Conservation (phyloP, 2,329 filamentous ascomycete species). For the Beauveria sp. region DNA sequence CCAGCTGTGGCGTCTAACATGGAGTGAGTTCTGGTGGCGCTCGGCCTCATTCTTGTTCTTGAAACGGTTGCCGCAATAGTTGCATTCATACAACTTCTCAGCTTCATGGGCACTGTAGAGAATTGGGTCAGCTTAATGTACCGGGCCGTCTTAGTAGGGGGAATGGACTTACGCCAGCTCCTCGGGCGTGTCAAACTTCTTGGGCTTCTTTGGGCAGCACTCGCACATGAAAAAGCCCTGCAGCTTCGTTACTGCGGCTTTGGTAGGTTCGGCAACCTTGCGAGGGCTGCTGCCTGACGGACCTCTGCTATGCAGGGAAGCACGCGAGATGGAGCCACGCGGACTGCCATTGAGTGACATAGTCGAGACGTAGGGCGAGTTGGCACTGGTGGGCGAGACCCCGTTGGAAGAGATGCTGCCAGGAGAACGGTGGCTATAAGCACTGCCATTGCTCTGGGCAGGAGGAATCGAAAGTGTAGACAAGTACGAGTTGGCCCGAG, state of each 20-base stretch:
- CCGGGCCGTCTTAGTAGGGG: not conserved
- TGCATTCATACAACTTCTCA: conserved; percentile 94
- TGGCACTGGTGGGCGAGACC: conserved; percentile 41
- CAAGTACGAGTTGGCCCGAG: conserved; percentile 41
- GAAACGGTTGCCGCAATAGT: conserved; percentile 89
- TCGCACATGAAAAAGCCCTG: conserved; percentile 65
- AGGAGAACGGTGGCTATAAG: conserved; percentile 33
- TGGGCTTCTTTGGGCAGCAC: conserved; percentile 94
- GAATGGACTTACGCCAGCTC: conserved; percentile 64
- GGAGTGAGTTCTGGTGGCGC: conserved; percentile 89
- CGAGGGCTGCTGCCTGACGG: conserved; percentile 43
- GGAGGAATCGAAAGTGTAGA: conserved; percentile 37
- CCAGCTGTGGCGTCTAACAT: conserved; percentile 90
- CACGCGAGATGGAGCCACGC: conserved; percentile 36
- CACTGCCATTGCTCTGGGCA: conserved; percentile 32
- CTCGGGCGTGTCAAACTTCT: conserved; percentile 81
- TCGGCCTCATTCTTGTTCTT: conserved; percentile 99
- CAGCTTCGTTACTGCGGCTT: conserved; percentile 39
- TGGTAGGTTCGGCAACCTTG: conserved; percentile 43
- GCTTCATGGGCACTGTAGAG: conserved; percentile 68
- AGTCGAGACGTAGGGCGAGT: conserved; percentile 42
- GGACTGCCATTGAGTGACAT: conserved; percentile 43
- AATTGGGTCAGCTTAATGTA: conserved; percentile 13
- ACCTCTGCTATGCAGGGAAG: conserved; percentile 36
- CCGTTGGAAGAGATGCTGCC: conserved; percentile 38